Evolutionary conservation across 1,284 basidiomycete genomes (phyloP).

Genomic region (Fomes fomentarius): DNA sequence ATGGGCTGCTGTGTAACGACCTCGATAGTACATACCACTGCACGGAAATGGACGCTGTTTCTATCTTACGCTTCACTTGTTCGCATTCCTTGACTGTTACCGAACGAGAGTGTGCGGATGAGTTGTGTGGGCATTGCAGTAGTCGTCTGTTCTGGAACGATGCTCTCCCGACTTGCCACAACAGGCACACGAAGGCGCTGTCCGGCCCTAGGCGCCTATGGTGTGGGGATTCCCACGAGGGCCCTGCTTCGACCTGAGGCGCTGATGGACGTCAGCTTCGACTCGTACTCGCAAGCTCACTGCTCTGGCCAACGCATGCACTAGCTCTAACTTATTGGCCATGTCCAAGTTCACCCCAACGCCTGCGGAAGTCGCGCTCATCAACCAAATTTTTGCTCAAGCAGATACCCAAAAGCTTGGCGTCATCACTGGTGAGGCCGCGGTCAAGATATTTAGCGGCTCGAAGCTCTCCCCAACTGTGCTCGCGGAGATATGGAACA

Average conservation of each 20-base stretch:
- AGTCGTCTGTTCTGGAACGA: too few relatives aligned
- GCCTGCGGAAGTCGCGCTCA: conserved; percentile 65
- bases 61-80: background rate
- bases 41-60: conserved; percentile 14
- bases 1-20: conserved; percentile 50
- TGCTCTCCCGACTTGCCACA: too few relatives aligned
- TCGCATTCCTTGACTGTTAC: too few relatives aligned
- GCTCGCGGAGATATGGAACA: conserved; percentile 92
- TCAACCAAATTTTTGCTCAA: conserved; percentile 69
- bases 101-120: too few relatives aligned
- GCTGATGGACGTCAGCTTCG: conserved; percentile 23
- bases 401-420: conserved; percentile 79
- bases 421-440: conserved; percentile 84
- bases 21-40: background rate
- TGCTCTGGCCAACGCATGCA: conserved; percentile 20
- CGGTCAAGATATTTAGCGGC: conserved; percentile 80
- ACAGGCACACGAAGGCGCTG: too few relatives aligned
- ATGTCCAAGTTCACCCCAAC: conserved; percentile 74
- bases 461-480: conserved; percentile 77
- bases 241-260: conserved; percentile 3
- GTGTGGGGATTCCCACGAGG: conserved; percentile 14
- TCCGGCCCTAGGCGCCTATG: too few relatives aligned
- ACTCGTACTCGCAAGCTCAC: conserved; percentile 12
- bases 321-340: conserved; percentile 24
- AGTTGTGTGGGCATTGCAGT: too few relatives aligned